These are phyloP conservation scores for Mycena maculata DNA, from an alignment of 768 basidiomycete species.

Conservation along the genomic window DNA sequence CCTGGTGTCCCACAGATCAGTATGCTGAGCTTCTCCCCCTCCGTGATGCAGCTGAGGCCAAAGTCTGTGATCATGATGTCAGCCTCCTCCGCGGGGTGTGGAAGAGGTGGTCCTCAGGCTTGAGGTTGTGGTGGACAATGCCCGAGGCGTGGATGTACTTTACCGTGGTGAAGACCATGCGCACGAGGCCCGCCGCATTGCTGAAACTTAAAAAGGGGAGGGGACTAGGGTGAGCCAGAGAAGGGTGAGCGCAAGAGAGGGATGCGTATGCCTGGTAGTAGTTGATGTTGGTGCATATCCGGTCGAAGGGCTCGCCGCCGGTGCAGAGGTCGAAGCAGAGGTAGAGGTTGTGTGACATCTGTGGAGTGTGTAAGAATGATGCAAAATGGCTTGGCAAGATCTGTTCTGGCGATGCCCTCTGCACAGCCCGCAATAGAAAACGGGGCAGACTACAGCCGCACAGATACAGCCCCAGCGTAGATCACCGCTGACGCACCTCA, in stretches of 20 bases:
- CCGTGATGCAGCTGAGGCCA: conserved; percentile 90
- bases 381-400: too few species aligned
- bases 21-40: conserved; percentile 86
- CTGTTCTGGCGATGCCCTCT: too few species aligned
- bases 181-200: conserved; percentile 90
- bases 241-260: background rate
- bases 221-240: background rate
- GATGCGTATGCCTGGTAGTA: conserved; percentile 88
- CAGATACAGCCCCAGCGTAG: too few species aligned
- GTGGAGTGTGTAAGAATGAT: background rate
- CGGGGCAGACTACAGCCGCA: background rate
- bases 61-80: conserved; percentile 99
- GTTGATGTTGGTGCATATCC: conserved; percentile 97
- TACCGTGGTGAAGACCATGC: conserved; percentile 88
- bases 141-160: conserved; percentile 91
- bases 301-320: conserved; percentile 98
- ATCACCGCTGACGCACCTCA: conserved; percentile 78
- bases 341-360: conserved; percentile 94
- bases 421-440: background rate
- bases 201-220: too few species aligned
- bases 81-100: conserved; percentile 87
- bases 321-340: conserved; percentile 97
- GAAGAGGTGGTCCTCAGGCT: conserved; percentile 98
- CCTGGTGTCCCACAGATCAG: conserved; percentile 96
- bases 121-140: conserved; percentile 96